Evolutionary conservation across 2,329 filamentous ascomycete species (phyloP).

Genomic region (Chaetomiaceae sp.): DNA sequence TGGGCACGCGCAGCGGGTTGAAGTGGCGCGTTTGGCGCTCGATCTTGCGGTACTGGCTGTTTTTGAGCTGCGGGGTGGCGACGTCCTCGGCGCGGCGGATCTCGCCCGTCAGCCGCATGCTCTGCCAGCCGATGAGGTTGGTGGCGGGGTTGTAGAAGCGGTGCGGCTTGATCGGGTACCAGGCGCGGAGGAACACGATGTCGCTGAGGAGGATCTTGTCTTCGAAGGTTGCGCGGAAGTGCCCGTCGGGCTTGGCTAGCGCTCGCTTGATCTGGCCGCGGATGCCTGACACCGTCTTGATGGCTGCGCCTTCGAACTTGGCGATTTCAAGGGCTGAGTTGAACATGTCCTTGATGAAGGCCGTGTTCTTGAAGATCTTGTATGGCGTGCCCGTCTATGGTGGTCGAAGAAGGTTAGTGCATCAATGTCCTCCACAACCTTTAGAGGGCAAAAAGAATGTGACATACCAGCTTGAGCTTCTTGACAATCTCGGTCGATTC

Average conservation of each 20-base stretch:
- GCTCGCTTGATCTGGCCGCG: conserved; percentile 97
- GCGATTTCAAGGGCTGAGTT: conserved; percentile 86
- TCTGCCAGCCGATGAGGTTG: conserved; percentile 86
- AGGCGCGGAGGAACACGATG: conserved; percentile 91
- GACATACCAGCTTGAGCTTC: conserved; percentile 75
- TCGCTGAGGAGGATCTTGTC: conserved; percentile 97
- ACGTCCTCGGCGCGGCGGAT: conserved; percentile 74
- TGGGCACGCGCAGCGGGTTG: conserved; percentile 72
- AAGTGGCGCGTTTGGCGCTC: conserved; percentile 68
- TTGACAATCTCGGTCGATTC: conserved; percentile 97
- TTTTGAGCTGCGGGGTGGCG: conserved; percentile 71
- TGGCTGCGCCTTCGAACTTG: conserved; percentile 94
- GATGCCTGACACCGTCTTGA: conserved; percentile 93
- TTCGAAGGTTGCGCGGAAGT: conserved; percentile 96
- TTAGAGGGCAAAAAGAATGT: too few species aligned
- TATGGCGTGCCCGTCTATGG: conserved; percentile 71
- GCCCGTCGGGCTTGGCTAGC: conserved; percentile 85
- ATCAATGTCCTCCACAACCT: too few species aligned
- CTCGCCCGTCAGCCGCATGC: conserved; percentile 91
- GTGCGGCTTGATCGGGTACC: conserved; percentile 93
- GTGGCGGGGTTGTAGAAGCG: conserved; percentile 96
- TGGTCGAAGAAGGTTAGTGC: too few species aligned
- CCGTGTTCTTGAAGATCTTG: conserved; percentile 99
- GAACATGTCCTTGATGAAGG: conserved; percentile 99
- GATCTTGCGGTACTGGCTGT: conserved; percentile 75